Evolutionary conservation across 495 filamentous ascomycete genomes (phyloP).

Genomic region (Penicillium atrosanguineum): DNA sequence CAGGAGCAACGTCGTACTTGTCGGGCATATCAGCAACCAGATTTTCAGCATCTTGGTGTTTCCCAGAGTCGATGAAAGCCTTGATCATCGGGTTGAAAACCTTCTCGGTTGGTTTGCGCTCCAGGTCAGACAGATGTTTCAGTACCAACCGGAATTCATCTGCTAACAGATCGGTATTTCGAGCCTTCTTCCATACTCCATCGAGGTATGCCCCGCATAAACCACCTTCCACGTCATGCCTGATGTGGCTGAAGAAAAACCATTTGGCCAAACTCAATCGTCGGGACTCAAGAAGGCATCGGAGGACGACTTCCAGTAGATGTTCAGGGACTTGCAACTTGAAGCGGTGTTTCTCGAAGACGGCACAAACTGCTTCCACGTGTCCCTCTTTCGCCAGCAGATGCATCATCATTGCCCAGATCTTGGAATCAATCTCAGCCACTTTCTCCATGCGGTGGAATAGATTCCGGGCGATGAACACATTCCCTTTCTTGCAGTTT

Average conservation of each 20-base stretch:
- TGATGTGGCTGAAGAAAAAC: constrained; percentile 32
- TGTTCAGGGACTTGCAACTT: constrained; percentile 26
- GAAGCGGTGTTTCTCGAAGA: constrained; percentile 33
- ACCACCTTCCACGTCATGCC: constrained; percentile 34
- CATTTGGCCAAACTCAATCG: constrained; percentile 35
- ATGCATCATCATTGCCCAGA: constrained; percentile 43
- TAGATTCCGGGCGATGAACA: constrained; percentile 38
- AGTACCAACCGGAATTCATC: constrained; percentile 34
- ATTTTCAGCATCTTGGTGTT: constrained; percentile 35
- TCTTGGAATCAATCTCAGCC: constrained; percentile 27
- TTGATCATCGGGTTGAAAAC: constrained; percentile 45
- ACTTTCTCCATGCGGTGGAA: constrained; percentile 39
- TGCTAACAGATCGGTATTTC: constrained; percentile 37
- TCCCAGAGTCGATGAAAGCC: constrained; percentile 39
- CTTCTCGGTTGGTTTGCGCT: constrained; percentile 35
- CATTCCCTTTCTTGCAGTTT: constrained; percentile 41
- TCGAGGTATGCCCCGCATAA: constrained; percentile 41
- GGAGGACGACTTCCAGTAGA: constrained; percentile 39
- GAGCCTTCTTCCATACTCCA: constrained; percentile 43
- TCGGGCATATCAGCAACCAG: constrained; percentile 35
- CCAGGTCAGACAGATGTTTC: constrained; percentile 20
- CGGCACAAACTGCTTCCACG: constrained; percentile 36
- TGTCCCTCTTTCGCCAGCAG: constrained; percentile 38
- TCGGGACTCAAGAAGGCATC: constrained; percentile 42
- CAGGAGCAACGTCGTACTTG: constrained; percentile 28